These are phyloP conservation scores for Rhodofomes roseus DNA, from an alignment of 1,284 basidiomycete genomes.

Conservation along the genomic window DNA sequence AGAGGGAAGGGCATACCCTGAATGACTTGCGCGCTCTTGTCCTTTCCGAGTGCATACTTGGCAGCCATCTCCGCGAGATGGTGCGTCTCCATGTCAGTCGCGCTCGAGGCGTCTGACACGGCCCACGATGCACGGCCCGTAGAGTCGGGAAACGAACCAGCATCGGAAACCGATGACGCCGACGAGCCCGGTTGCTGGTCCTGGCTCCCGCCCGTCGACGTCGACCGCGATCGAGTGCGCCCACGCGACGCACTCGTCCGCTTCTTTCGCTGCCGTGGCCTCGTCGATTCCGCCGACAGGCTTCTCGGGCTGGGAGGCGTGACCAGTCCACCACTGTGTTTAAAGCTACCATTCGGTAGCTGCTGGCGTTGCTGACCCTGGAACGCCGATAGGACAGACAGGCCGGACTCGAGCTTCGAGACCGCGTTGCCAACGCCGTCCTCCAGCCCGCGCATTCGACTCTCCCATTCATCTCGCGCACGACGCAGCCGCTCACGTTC, in stretches of 20 bases:
- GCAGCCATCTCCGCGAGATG: conserved; percentile 7
- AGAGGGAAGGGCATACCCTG: conserved; percentile 36
- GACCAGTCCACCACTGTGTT: conserved; percentile 47
- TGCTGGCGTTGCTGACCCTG: conserved; percentile 35
- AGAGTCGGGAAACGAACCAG: conserved; percentile 26
- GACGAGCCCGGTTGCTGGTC: conserved; percentile 21
- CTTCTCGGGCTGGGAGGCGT: conserved; percentile 73
- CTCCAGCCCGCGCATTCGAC: conserved; percentile 37
- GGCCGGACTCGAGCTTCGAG: conserved; percentile 42
- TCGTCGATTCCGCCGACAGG: conserved; percentile 54
- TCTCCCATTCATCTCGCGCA: conserved; percentile 85
- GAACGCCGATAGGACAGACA: conserved; percentile 36
- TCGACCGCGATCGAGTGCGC: conserved; percentile 29
- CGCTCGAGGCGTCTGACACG: conserved; percentile 30
- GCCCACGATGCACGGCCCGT: conserved; percentile 36
- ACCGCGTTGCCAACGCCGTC: conserved; percentile 34
- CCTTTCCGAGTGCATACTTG: conserved; percentile 14
- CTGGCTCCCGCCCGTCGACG: conserved; percentile 26
- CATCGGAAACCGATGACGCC: conserved; percentile 20
- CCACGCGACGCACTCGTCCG: conserved; percentile 29
- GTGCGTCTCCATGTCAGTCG: conserved; percentile 35
- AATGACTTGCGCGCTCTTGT: conserved; percentile 13
- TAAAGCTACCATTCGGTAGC: conserved; percentile 44
- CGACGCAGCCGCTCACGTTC: conserved; percentile 76
- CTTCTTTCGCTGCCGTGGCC: conserved; percentile 28